phyloP scores from a whole-genome alignment of 495 filamentous ascomycete genomes.

The Niebla homalea region DNA sequence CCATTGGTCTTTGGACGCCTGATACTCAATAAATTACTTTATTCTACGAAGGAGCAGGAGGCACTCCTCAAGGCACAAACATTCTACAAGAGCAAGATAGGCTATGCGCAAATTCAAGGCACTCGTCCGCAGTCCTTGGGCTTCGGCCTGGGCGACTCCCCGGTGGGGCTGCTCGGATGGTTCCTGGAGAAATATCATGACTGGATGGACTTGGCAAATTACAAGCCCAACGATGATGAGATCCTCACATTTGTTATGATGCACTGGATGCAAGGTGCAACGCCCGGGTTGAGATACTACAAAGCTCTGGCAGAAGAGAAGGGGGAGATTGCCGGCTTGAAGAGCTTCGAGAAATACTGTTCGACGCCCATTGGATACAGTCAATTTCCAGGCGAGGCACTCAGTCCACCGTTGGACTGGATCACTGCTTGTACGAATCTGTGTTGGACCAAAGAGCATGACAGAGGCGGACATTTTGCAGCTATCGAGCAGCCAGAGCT shows the following conservation, averaged over 20 bases:
- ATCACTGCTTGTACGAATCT: conserved; percentile 15
- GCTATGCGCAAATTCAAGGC: conserved; percentile 15
- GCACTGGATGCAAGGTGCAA: conserved; percentile 23
- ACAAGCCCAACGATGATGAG: conserved; percentile 14
- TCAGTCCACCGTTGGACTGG: conserved; percentile 14
- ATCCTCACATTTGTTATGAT: conserved; percentile 21
- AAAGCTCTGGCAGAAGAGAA: conserved; percentile 11
- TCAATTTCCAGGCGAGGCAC: background rate
- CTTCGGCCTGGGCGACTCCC: conserved; percentile 26
- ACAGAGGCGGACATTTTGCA: conserved; percentile 29
- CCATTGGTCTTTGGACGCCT: conserved; percentile 8
- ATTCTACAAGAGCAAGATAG: conserved; percentile 15
- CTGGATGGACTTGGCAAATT: conserved; percentile 11
- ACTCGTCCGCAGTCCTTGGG: conserved; percentile 26
- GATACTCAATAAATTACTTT: conserved; percentile 8
- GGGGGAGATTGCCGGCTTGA: background rate
- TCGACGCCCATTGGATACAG: background rate
- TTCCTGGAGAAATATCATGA: conserved; percentile 25
- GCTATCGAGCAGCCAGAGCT: conserved; percentile 24
- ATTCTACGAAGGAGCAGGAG: conserved; percentile 9
- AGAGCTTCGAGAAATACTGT: conserved; percentile 9
- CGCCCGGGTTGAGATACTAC: conserved; percentile 19
- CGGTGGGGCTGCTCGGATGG: conserved; percentile 26
- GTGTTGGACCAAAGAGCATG: conserved; percentile 17
- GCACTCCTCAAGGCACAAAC: conserved; percentile 9